Evolutionary conservation across 2,329 filamentous ascomycete species (phyloP).

Genomic region (Escovopsis weberi): DNA sequence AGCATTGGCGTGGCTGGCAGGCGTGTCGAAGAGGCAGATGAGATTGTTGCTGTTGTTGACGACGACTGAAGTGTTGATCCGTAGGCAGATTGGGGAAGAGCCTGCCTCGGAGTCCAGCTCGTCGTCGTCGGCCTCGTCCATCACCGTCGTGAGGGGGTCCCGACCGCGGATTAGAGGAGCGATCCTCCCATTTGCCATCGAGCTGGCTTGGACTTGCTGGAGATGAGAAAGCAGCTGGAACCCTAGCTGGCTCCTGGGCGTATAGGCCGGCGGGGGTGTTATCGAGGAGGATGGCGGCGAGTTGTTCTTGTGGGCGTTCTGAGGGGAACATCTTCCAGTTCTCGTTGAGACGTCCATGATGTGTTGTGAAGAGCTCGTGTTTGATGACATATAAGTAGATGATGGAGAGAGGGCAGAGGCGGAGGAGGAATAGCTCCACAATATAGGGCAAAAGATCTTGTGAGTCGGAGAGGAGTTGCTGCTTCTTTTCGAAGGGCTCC

Average conservation of each 20-base stretch:
- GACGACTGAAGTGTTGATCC: constrained; percentile 32
- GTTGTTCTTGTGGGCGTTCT: constrained; percentile 10
- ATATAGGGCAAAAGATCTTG: no score
- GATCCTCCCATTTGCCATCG: no score
- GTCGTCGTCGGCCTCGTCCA: constrained; percentile 8
- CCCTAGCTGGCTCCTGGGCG: constrained; percentile 9
- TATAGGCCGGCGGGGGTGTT: constrained; percentile 18
- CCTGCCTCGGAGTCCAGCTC: constrained; percentile 10
- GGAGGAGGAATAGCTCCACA: not conserved
- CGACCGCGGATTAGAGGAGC: constrained; percentile 1
- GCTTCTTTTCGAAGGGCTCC: no score
- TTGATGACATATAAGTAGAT: not conserved
- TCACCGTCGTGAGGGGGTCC: constrained; percentile 2
- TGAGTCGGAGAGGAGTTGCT: no score
- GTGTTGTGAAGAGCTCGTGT: not conserved
- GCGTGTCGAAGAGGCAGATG: constrained; percentile 26
- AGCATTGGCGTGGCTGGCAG: constrained; percentile 24
- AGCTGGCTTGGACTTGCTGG: constrained; percentile 6
- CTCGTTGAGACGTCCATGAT: constrained; percentile 4
- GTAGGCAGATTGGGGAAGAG: constrained; percentile 27
- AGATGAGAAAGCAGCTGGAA: constrained; percentile 6
- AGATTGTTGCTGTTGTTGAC: constrained; percentile 35
- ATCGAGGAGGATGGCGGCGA: constrained; percentile 1
- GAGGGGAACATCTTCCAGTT: not conserved
- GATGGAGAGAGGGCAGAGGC: not conserved